Conservation (phyloP, 352 stramenopile species). For the Phytophthora citricola region DNA sequence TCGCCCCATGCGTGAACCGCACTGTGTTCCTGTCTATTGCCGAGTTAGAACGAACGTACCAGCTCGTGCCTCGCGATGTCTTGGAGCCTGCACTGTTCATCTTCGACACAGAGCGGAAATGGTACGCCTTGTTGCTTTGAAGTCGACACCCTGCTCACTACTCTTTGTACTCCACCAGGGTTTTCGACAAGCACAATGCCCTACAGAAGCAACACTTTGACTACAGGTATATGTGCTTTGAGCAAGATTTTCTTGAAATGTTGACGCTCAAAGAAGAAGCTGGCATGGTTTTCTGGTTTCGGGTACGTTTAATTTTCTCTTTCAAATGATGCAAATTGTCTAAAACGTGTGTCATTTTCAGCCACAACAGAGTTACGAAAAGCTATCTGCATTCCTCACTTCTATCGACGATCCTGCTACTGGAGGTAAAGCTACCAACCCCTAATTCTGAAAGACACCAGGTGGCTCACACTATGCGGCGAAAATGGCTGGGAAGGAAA, state of each 20-base stretch:
- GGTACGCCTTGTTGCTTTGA: conserved; percentile 32
- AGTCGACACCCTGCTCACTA: not conserved
- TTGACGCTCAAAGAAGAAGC: conserved; percentile 78
- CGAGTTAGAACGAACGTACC: conserved; percentile 64
- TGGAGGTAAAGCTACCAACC: conserved; percentile 50
- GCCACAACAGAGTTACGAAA: conserved; percentile 72
- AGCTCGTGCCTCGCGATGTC: conserved; percentile 69
- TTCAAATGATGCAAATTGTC: too few relatives aligned
- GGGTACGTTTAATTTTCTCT: conserved; percentile 37
- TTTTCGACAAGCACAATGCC: conserved; percentile 73
- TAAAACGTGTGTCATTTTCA: conserved; percentile 25
- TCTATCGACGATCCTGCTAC: conserved; percentile 58
- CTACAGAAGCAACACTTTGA: conserved; percentile 77
- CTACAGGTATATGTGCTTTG: conserved; percentile 80
- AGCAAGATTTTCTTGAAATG: conserved; percentile 79
- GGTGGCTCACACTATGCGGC: conserved; percentile 72
- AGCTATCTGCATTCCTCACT: conserved; percentile 61
- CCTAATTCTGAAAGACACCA: conserved; percentile 65
- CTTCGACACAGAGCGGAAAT: conserved; percentile 76
- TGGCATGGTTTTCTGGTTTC: conserved; percentile 79
- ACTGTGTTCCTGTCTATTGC: conserved; percentile 82
- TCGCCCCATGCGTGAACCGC: conserved; percentile 54
- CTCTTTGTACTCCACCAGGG: conserved; percentile 29
- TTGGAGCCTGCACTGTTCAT: conserved; percentile 67
- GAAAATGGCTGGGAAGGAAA: conserved; percentile 77